phyloP scores from a whole-genome alignment of 2,329 filamentous ascomycete species.

The Metarhizium anisopliae region DNA sequence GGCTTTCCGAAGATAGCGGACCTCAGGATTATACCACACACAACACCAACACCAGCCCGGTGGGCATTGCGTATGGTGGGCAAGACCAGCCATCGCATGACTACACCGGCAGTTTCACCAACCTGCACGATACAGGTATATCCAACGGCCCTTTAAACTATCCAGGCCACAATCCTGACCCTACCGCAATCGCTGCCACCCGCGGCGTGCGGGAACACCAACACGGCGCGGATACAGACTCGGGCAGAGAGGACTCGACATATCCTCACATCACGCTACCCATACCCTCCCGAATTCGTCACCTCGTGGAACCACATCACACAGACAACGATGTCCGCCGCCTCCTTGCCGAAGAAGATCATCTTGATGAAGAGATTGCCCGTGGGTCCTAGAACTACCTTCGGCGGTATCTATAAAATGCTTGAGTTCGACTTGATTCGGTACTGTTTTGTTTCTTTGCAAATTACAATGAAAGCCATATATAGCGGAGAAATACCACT shows the following conservation, averaged over 20 bases:
- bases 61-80: neutral
- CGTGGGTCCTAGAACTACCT: neutral
- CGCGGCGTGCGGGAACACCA: neutral
- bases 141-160: neutral
- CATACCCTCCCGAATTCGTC: neutral
- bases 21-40: neutral
- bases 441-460: too few relatives aligned
- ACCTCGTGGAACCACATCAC: neutral
- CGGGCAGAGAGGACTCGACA: neutral
- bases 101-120: neutral
- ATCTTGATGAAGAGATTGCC: constrained; percentile 46
- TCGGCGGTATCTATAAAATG: neutral
- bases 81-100: neutral
- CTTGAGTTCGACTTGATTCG: neutral
- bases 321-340: constrained; percentile 12
- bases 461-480: too few relatives aligned
- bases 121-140: neutral
- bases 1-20: constrained; percentile 32
- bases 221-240: neutral
- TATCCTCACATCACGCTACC: neutral
- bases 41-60: neutral
- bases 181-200: neutral
- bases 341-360: constrained; percentile 48
- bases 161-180: neutral
- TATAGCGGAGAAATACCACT: too few relatives aligned